Base-by-base conservation (phyloP, 139 green algal genomes). In the Tetradesmus lagerheimii region DNA sequence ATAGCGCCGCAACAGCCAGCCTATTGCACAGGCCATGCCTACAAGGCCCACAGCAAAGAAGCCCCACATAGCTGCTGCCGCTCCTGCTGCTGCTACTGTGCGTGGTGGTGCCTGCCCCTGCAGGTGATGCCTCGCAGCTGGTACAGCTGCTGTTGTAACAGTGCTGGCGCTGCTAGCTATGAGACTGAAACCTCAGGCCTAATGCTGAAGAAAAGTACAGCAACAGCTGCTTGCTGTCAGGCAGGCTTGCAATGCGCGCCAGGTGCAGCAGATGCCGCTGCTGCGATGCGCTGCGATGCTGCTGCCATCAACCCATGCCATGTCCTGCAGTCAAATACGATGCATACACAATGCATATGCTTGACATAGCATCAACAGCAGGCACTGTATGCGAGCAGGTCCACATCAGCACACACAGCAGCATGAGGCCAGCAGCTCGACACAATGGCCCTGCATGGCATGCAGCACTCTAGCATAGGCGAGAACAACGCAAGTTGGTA, bases 1-100 rank as follows among this genome's bases (percentile, higher is more conserved):
- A 89, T 96, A 98, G 11, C 90, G 87, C 3, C 91, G 85, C 53
- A 96, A 90, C 53, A 91, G 80, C 80, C 57, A 78, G 53, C 75
- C 77, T 45, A 95, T 95, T 27, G 90, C 87, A 18, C 76, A 80
- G 23, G 38, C 80, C 20, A 95, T 79, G 4, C 75, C 38, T 2
- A 93, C 50, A n/a, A 93, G 71, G 34, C 80, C 87, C 29, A 93
- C 41, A 15, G 90, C 37, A 67, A 95, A 95, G 75, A 95, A 95
- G 25, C 66, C 76, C 93, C 93, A 95, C 93, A 95, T 95, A 11
- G 20, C 47, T 57, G 43, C 80, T 35, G 79, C 79, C 39, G 79
- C 79, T 85, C 43, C 79, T 85, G 29, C 27, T 39, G 79, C 6
- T 18, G 34, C 8, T 78, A 25, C 23, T 38, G 67, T 76, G 66